Conservation (phyloP, 1,139 yeast genomes). For the Blastobotrys apis region DNA sequence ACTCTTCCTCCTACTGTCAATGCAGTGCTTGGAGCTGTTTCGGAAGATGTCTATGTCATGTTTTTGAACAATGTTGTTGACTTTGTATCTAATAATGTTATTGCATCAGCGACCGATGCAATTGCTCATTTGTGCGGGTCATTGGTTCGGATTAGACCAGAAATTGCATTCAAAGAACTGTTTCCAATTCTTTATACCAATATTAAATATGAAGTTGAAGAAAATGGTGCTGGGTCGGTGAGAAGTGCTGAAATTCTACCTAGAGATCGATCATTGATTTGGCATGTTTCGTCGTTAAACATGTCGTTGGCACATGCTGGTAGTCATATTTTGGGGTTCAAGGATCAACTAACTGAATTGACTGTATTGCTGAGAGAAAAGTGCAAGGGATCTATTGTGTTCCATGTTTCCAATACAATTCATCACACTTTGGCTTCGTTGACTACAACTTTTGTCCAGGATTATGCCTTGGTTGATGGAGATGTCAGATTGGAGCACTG, state of each 20-base stretch:
- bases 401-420: conserved; percentile 46
- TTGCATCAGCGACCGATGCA: conserved; percentile 62
- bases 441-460: conserved; percentile 42
- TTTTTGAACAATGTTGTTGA: conserved; percentile 52
- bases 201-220: conserved; percentile 67
- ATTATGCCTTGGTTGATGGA: conserved; percentile 24
- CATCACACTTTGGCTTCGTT: conserved; percentile 65
- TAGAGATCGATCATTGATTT: conserved; percentile 69
- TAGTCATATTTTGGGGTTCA: conserved; percentile 43
- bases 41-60: conserved; percentile 55
- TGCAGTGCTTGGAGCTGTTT: conserved; percentile 65
- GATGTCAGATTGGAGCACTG: conserved; percentile 27
- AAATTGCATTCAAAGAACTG: conserved; percentile 43
- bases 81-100: conserved; percentile 57
- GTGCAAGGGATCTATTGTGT: conserved; percentile 61
- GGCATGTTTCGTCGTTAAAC: conserved; percentile 68
- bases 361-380: conserved; percentile 50
- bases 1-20: conserved; percentile 61
- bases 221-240: conserved; percentile 77
- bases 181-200: conserved; percentile 47
- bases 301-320: conserved; percentile 73
- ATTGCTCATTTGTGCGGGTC: conserved; percentile 69
- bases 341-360: conserved; percentile 47
- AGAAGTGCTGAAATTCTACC: conserved; percentile 67
- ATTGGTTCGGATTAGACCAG: conserved; percentile 59